Conservation (phyloP, 2,329 filamentous ascomycete genomes). For the Grosmannia penicillata region DNA sequence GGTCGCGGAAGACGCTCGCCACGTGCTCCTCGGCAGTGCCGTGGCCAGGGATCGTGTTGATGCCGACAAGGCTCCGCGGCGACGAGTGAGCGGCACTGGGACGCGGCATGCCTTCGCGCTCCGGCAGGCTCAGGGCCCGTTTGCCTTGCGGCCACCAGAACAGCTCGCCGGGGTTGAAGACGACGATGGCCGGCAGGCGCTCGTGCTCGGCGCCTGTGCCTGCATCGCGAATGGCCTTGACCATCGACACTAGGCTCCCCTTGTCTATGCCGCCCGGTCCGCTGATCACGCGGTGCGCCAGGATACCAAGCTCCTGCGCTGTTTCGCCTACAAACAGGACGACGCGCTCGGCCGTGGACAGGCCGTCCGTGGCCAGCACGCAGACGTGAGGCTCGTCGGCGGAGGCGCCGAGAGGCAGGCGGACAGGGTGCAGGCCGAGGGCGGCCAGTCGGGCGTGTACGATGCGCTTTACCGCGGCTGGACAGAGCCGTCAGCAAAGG, state of each 20-base stretch:
- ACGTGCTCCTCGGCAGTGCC: conserved; percentile 45
- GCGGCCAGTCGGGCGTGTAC: conserved; percentile 46
- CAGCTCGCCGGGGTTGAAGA: conserved; percentile 66
- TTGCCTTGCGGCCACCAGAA: conserved; percentile 56
- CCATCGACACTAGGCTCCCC: conserved; percentile 56
- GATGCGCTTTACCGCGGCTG: conserved; percentile 48
- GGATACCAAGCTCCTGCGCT: conserved; percentile 56
- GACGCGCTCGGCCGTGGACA: conserved; percentile 44
- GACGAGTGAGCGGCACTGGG: conserved; percentile 42
- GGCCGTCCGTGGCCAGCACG: conserved; percentile 45
- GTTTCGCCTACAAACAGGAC: conserved; percentile 63
- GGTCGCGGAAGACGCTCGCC: conserved; percentile 46
- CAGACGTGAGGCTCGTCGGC: conserved; percentile 43
- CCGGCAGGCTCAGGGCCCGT: conserved; percentile 41
- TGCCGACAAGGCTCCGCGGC: conserved; percentile 31
- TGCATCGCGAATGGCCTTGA: conserved; percentile 25
- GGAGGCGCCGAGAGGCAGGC: conserved; percentile 42
- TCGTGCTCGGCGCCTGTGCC: conserved; percentile 10
- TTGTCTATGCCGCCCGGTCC: conserved; percentile 49
- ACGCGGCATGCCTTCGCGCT: conserved; percentile 45
- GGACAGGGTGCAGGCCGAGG: conserved; percentile 43
- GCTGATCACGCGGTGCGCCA: conserved; percentile 54
- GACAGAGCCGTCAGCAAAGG: not conserved
- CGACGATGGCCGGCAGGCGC: conserved; percentile 42
- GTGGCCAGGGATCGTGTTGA: conserved; percentile 52